Conservation (phyloP, 805 yeast species). For the Saccharomycopsis capsularis region DNA sequence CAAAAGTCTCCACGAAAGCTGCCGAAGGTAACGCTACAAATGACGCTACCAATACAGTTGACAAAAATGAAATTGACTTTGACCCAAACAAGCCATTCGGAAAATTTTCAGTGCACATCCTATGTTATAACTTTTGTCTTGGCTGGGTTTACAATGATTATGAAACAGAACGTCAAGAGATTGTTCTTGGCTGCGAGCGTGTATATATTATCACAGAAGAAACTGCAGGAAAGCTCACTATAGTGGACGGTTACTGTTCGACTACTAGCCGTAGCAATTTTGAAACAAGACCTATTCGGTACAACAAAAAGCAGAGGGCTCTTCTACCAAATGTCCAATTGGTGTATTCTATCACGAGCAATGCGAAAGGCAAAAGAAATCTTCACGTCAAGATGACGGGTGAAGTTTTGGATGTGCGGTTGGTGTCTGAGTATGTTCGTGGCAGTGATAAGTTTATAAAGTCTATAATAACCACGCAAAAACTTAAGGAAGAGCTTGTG, state of each 20-base stretch:
- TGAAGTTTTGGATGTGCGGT: conserved; percentile 60
- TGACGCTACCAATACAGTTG: background rate
- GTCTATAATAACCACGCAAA: conserved; percentile 16
- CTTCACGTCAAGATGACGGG: conserved; percentile 53
- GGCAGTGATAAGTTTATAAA: conserved; percentile 12
- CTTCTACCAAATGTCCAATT: conserved; percentile 64
- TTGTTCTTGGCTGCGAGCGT: conserved; percentile 71
- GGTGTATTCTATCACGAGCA: conserved; percentile 33
- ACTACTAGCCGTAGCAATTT: conserved; percentile 44
- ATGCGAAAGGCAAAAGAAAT: conserved; percentile 28
- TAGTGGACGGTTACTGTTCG: conserved; percentile 63
- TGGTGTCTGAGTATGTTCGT: conserved; percentile 48
- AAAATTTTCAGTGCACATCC: conserved; percentile 48
- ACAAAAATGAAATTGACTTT: no score
- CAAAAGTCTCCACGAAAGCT: background rate
- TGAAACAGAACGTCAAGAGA: conserved; percentile 26
- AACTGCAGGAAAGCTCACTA: conserved; percentile 56
- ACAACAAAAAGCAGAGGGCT: conserved; percentile 49
- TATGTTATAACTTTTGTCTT: conserved; percentile 59
- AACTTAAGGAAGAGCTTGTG: conserved; percentile 13
- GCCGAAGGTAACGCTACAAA: background rate
- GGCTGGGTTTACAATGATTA: conserved; percentile 69
- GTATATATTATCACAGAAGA: conserved; percentile 60
- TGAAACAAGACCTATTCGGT: conserved; percentile 33
- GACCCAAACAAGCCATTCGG: conserved; percentile 20